Evolutionary conservation across 352 stramenopile genomes (phyloP), one percentile per base, ranked within the genome.

Genomic region (Phytophthora capsici): DNA sequence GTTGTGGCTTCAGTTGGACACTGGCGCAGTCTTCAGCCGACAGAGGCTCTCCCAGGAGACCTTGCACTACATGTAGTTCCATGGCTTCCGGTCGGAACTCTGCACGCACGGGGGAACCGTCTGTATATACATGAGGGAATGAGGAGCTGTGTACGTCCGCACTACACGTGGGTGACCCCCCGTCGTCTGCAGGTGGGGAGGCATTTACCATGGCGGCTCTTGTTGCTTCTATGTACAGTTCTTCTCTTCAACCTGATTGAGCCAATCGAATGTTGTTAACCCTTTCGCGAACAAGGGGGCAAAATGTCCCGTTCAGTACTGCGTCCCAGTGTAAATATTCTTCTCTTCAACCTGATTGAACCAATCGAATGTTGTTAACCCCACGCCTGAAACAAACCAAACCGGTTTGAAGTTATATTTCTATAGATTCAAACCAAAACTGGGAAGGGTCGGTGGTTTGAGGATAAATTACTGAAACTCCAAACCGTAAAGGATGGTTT

Each of bases 1-100:
- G 67, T 19, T 84, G 44, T 0, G 76, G 76, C 6, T 49, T 26
- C 17, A 80, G 34, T 41, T 77, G 75, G 3, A 84, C 65, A 23
- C 52, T 52, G 6, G 17, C n/a, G 4, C 54, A 30, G 34, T 89
- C 80, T 2, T 51, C 53, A 7, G 63, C 58, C 10, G 64, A 66
- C 32, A 89, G 40, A 36, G 59, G 53, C 26, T 80, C 68, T 2
- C 78, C 80, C 8, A 71, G 61, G 14, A 73, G 53, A 1, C 55
- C 56, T 8, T 60, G 74, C 22, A 76, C 50, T 47, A n/a, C n/a
- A n/a, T n/a, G n/a, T n/a, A n/a, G n/a, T n/a, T n/a, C n/a, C n/a
- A n/a, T n/a, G n/a, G n/a, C n/a, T 8, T 17, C 26, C 10, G 9
- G 30, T 12, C 36, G n/a, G 28, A 30, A n/a, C 34, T 6, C 30